Evolutionary conservation across 331 rosid species (phyloP), one percentile per base, ranked within the genome.

Genomic region (Phaseolus coccineus): DNA sequence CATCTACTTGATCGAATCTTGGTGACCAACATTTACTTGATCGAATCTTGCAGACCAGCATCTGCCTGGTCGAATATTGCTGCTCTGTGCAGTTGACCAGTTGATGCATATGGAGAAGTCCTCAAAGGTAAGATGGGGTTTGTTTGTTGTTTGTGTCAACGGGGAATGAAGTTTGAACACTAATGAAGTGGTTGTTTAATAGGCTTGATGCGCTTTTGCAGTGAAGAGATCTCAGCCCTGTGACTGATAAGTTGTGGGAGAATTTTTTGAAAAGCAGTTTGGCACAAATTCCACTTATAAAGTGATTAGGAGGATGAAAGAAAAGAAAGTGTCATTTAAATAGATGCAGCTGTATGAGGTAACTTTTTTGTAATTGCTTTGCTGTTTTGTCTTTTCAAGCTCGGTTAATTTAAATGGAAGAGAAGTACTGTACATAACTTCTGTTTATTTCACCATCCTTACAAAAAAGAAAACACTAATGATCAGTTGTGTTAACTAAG

Each of bases 271-370:
- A 71, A 89, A 79, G 76, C 72, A 88, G 76, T 91, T 85, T 64
- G 94, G 92, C 53, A 47, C 5, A 30, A 69, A 71, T 14, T 69
- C 47, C 78, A 74, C 85, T 3, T 82, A 80, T 59, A 57, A 51
- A 84, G 91, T 88, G 24, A 27, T 91, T 5, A 81, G 77, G 84
- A 92, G 90, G 80, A 92, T 92, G 97, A 74, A 24, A 74, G 72
- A 76, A 52, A 86, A 80, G 71, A 85, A 19, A 59, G 95, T 83
- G 53, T 51, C 87, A 3, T 89, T 76, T 86, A 86, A 78, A 83
- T 94, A 97, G 98, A 56, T 59, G 31, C 87, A 92, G 77, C 86
- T 94, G 85, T 92, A 85, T 42, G 91, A 91, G 97, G 98, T 92
- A 72, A 63, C 25, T n/a, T 37, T 15, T 76, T 33, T 56, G 79